phyloP scores from a whole-genome alignment of 2,329 filamentous ascomycete species.

The Lachnellula willkommii region DNA sequence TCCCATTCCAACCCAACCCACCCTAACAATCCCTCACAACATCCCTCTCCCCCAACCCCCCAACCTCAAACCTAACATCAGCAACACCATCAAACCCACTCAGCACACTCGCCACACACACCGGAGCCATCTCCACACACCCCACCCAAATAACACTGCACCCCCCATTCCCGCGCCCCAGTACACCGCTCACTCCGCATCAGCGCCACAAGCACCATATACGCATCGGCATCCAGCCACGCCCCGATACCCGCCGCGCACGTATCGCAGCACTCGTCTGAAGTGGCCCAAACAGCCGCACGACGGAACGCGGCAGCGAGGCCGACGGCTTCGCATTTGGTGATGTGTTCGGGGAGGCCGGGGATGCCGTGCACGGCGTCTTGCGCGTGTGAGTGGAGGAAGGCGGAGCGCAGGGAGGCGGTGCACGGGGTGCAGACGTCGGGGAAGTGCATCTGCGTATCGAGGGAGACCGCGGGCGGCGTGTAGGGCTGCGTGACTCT shows the following conservation, averaged over 20 bases:
- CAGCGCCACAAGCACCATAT: background rate
- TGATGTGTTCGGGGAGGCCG: background rate
- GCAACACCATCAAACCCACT: background rate
- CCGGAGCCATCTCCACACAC: slow-evolving; percentile 1
- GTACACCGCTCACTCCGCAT: slow-evolving; percentile 1
- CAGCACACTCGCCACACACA: background rate
- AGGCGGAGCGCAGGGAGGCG: background rate
- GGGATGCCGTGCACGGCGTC: background rate
- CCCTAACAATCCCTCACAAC: too few species aligned
- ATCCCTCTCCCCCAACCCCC: background rate
- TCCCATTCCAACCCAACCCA: too few species aligned
- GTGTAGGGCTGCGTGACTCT: background rate
- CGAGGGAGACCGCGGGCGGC: background rate
- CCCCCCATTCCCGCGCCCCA: background rate
- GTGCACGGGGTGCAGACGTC: background rate
- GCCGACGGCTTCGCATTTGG: background rate
- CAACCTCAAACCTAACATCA: background rate
- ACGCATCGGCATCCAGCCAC: slow-evolving; percentile 1
- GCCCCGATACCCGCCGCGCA: slow-evolving; percentile 2
- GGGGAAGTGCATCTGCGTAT: background rate
- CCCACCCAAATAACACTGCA: slow-evolving; percentile 2
- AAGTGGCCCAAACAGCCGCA: background rate
- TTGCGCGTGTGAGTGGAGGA: background rate
- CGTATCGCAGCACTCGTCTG: background rate
- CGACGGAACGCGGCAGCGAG: background rate